Base-by-base conservation (phyloP, 305 asterid genomes). In the Striga hermonthica region DNA sequence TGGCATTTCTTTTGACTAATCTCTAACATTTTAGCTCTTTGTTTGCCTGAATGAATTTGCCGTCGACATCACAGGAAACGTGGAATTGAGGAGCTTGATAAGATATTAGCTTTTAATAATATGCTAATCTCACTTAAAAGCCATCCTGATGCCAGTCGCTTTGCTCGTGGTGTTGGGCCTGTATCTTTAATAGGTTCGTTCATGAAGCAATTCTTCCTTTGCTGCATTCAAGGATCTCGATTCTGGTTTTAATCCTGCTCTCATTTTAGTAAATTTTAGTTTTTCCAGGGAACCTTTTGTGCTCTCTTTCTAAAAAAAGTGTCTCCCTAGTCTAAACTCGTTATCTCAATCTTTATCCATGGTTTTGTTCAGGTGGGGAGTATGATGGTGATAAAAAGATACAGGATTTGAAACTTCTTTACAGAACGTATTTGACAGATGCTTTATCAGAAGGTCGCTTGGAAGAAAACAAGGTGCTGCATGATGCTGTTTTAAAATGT, bases 151-250 rank as follows among this genome's bases (percentile, higher is more conserved):
- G 82, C 88, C 57, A 80, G 84, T 74, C 84, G 78, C 74, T 94
- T 88, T 77, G 95, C 97, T 78, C 76, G 78, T 48, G 97, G 99
- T 61, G 73, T 90, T 72, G 97, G 95, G 56, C 93, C 97, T 37
- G 67, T 90, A 60, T 80, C 96, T 64, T 73, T 94, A 66, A 61
- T 82, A 72, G 99, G 99, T 94, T 75, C 45, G 78, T 28, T 59
- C 49, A 40, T 53, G 43, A 41, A 60, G 63, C 65, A 63, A 60
- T 60, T 39, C 61, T 54, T 39, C 8, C 9, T 55, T 60, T 59
- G 62, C 59, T 55, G 56, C 43, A 56, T 60, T 68, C 31, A 57
- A 52, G 58, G 40, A 65, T 54, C 7, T 47, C 56, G n/a, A 9
- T 52, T 34, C 34, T 13, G 39, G 44, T 63, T n/a, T 75, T 68